Percentiles rank a stretch among this genome's conserved stretches.
Evolutionary conservation across 352 stramenopile species (phyloP).

Genomic region (Pythium phragmitis): DNA sequence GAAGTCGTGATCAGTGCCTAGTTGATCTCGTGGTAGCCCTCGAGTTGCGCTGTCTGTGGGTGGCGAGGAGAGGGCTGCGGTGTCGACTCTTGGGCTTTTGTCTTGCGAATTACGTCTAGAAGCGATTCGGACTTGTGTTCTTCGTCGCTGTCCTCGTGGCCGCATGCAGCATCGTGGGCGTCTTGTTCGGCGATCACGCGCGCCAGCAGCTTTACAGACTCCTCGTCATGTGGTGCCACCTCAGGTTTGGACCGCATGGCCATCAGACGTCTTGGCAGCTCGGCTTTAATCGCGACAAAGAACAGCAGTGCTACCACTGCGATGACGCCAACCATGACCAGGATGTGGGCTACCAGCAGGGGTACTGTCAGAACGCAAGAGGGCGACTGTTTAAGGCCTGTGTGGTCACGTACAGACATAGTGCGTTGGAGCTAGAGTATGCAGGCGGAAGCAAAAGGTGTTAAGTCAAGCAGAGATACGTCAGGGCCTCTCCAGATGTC

Average conservation of each 20-base stretch:
- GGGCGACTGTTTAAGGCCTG: neutral
- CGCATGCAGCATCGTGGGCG: constrained; percentile 5
- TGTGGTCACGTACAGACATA: constrained; percentile 5
- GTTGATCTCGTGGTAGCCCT: constrained; percentile 40
- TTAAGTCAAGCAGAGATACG: neutral
- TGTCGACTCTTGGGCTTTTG: constrained; percentile 27
- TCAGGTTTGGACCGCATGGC: neutral
- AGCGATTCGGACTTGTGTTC: constrained; percentile 22
- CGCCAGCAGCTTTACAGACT: constrained; percentile 24
- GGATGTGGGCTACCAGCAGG: constrained; percentile 25
- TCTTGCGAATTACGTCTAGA: constrained; percentile 33
- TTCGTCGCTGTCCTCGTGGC: constrained; percentile 1
- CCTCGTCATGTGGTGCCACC: constrained; percentile 23
- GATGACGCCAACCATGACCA: constrained; percentile 24
- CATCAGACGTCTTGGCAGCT: constrained; percentile 14
- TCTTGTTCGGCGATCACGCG: constrained; percentile 25
- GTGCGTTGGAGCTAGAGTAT: constrained; percentile 20
- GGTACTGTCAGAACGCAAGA: neutral
- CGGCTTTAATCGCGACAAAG: constrained; percentile 27
- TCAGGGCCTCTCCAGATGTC: neutral
- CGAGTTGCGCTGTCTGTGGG: constrained; percentile 11
- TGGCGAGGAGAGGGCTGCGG: constrained; percentile 11
- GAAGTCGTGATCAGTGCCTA: constrained; percentile 18
- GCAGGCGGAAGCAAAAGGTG: neutral
- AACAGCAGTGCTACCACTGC: constrained; percentile 19